Percentiles rank a stretch among this genome's conserved stretches.
Conservation (phyloP, 345 rosid genomes). For the Trapa incisa region DNA sequence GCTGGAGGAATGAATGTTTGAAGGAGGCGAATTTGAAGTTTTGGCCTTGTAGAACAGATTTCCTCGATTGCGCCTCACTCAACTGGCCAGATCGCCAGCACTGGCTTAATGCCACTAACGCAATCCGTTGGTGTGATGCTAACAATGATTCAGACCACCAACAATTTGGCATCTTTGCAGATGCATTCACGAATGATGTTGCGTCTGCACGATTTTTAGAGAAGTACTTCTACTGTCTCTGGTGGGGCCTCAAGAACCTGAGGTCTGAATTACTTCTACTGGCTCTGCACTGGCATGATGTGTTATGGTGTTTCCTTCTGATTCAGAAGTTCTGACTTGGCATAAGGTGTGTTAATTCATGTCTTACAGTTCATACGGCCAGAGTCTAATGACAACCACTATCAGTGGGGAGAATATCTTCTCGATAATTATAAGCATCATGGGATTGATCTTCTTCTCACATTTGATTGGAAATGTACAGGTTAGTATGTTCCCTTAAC, state of each 20-base stretch:
- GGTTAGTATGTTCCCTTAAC: constrained; percentile 17
- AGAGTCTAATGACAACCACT: constrained; percentile 50
- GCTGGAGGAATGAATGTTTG: constrained; percentile 49
- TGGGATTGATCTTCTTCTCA: constrained; percentile 65
- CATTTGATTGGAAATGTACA: constrained; percentile 86
- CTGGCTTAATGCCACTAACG: constrained; percentile 46
- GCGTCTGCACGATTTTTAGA: constrained; percentile 38
- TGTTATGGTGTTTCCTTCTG: background rate
- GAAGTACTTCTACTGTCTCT: constrained; percentile 74
- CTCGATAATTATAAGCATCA: constrained; percentile 52
- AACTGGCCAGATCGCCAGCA: constrained; percentile 31
- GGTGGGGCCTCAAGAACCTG: constrained; percentile 82
- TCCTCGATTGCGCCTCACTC: constrained; percentile 50
- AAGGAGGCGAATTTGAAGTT: constrained; percentile 40
- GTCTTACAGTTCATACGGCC: constrained; percentile 71
- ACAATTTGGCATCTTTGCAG: constrained; percentile 64
- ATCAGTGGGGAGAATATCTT: constrained; percentile 42
- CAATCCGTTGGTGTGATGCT: constrained; percentile 44
- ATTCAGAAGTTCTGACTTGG: background rate
- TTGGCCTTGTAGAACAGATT: constrained; percentile 32
- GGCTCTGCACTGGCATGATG: background rate
- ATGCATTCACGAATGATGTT: constrained; percentile 54
- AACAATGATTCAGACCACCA: constrained; percentile 27
- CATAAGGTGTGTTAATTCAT: background rate
- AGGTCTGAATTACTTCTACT: constrained; percentile 25